Conservation (phyloP, 2,329 filamentous ascomycete genomes). For the Eurotiales sp. region DNA sequence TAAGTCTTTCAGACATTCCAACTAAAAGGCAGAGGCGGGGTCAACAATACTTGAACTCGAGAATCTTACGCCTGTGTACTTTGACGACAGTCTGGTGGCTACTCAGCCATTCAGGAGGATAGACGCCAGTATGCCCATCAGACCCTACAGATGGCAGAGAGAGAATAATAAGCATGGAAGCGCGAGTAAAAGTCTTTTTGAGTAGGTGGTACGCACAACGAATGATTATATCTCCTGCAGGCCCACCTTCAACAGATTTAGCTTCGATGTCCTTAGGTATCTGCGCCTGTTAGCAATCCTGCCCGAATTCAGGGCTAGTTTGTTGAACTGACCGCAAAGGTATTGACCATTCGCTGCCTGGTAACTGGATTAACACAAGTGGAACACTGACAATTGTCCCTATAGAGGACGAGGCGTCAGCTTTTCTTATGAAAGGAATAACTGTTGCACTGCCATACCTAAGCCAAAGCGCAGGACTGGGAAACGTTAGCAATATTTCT, state of each 20-base stretch:
- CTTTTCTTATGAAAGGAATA: neutral
- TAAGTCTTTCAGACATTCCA: neutral
- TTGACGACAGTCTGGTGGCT: slow-evolving; percentile 39
- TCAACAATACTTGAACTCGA: slow-evolving; percentile 20
- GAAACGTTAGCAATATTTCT: neutral
- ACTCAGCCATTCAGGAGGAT: slow-evolving; percentile 60
- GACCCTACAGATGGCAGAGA: slow-evolving; percentile 59
- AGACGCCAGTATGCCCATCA: slow-evolving; percentile 66
- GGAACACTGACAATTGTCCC: slow-evolving; percentile 69
- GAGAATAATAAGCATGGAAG: slow-evolving; percentile 3
- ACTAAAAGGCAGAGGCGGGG: slow-evolving; percentile 18
- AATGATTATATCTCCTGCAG: slow-evolving; percentile 42
- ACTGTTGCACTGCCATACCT: slow-evolving; percentile 3
- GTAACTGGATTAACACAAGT: slow-evolving; percentile 67
- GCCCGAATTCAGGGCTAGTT: no score
- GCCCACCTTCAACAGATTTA: slow-evolving; percentile 26
- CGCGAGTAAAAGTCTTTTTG: neutral
- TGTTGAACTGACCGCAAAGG: slow-evolving; percentile 58
- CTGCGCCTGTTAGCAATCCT: slow-evolving; percentile 30
- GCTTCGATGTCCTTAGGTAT: slow-evolving; percentile 45
- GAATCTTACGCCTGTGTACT: slow-evolving; percentile 15
- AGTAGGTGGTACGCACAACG: slow-evolving; percentile 44
- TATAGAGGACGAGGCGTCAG: slow-evolving; percentile 24
- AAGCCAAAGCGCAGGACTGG: slow-evolving; percentile 12
- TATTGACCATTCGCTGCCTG: slow-evolving; percentile 65